phyloP scores from a whole-genome alignment of 441 rosid species.

The Cnidoscolus chayamansa region DNA sequence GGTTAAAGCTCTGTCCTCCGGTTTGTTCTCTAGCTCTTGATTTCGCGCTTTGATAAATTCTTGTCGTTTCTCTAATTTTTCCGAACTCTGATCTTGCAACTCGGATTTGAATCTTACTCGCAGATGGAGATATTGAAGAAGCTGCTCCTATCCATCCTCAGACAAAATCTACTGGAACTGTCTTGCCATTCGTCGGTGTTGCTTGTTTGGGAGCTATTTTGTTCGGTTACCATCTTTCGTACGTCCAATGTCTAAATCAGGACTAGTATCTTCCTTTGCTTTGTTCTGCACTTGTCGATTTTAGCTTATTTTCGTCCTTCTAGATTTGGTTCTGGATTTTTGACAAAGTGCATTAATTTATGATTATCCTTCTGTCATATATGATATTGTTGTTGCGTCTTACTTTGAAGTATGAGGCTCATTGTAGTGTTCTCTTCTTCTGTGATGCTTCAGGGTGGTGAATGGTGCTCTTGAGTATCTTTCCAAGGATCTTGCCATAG shows the following conservation, averaged over 20 bases:
- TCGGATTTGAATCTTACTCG: slow-evolving; percentile 17
- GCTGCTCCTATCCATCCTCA: slow-evolving; percentile 42
- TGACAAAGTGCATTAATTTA: background rate
- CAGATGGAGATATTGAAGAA: slow-evolving; percentile 69
- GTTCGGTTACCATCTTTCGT: slow-evolving; percentile 99
- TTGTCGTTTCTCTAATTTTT: background rate
- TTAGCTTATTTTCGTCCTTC: background rate
- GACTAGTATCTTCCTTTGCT: background rate
- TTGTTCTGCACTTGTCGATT: background rate
- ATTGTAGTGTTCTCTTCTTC: background rate
- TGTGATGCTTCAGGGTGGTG: slow-evolving; percentile 64
- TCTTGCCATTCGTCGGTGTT: slow-evolving; percentile 84
- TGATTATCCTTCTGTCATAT: background rate
- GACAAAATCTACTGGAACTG: slow-evolving; percentile 58
- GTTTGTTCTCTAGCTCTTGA: slow-evolving; percentile 35
- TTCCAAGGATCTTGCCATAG: slow-evolving; percentile 90
- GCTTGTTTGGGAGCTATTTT: slow-evolving; percentile 94
- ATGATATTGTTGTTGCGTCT: background rate
- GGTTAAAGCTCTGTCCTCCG: slow-evolving; percentile 60
- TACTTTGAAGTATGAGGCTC: background rate
- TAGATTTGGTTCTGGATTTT: background rate
- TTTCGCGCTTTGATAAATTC: background rate
- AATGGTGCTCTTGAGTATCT: slow-evolving; percentile 96
- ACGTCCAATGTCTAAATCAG: slow-evolving; percentile 22
- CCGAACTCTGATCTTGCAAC: background rate